phyloP scores from a whole-genome alignment of 2,329 filamentous ascomycete species.

The Colletotrichum endophyticum region DNA sequence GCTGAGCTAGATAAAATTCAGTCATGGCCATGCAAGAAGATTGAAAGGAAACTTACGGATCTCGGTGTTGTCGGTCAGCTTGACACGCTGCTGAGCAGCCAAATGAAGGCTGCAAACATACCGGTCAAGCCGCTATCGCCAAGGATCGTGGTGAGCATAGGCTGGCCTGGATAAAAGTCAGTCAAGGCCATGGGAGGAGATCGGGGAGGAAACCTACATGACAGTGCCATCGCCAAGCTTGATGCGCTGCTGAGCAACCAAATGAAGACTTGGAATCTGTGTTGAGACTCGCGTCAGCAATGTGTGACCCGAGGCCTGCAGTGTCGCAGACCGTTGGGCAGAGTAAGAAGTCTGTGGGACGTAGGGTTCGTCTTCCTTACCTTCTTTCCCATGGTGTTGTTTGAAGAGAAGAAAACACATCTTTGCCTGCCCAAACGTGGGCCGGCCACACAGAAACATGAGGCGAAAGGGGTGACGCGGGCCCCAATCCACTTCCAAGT shows the following conservation, averaged over 20 bases:
- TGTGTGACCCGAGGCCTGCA: accelerated
- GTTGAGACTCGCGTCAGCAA: accelerated
- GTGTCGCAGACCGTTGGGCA: background rate
- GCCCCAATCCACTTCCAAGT: background rate
- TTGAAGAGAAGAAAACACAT: background rate
- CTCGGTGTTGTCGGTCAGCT: too few relatives aligned
- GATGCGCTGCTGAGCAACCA: too few relatives aligned
- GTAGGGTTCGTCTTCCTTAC: background rate
- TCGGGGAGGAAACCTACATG: too few relatives aligned
- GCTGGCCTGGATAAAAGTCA: too few relatives aligned
- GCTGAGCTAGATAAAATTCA: too few relatives aligned
- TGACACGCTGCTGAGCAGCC: too few relatives aligned
- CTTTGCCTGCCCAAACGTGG: background rate
- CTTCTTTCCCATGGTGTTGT: background rate
- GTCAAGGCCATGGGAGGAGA: too few relatives aligned
- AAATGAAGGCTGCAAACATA: background rate
- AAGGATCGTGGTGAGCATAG: too few relatives aligned
- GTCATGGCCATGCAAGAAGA: too few relatives aligned
- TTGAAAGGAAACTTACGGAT: too few relatives aligned
- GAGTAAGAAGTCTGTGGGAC: accelerated
- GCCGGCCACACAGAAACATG: background rate
- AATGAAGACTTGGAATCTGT: background rate
- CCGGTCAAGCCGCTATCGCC: too few relatives aligned
- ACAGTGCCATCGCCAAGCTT: too few relatives aligned
- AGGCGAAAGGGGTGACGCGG: background rate